Evolutionary conservation across 495 filamentous ascomycete species (phyloP).

Genomic region (Parmelia sp.): DNA sequence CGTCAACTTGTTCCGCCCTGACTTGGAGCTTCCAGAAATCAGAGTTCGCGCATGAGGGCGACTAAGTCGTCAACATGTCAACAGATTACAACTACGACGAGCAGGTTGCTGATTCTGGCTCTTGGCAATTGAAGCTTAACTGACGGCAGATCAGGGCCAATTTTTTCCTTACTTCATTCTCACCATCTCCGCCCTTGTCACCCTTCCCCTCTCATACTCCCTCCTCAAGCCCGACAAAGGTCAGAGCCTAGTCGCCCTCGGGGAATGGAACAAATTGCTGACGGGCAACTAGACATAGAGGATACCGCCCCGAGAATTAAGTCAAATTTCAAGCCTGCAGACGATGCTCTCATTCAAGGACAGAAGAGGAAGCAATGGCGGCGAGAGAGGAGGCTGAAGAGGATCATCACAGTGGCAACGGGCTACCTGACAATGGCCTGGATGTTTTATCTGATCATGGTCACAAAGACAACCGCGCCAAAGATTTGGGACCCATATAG

Average conservation of each 20-base stretch:
- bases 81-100: constrained; percentile 98
- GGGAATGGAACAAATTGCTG: not conserved
- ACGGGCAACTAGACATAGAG: constrained; percentile 46
- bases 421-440: constrained; percentile 83
- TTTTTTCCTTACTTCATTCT: constrained; percentile 99
- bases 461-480: constrained; percentile 61
- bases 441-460: constrained; percentile 86
- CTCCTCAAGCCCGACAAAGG: constrained; percentile 72
- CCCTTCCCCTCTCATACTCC: constrained; percentile 83
- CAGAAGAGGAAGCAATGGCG: constrained; percentile 85
- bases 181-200: constrained; percentile 80
- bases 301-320: constrained; percentile 61
- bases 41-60: constrained; percentile 6
- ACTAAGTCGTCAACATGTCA: constrained; percentile 58
- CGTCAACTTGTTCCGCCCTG: not conserved
- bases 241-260: constrained; percentile 29
- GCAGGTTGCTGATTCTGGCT: constrained; percentile 45
- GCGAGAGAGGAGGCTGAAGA: constrained; percentile 83
- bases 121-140: constrained; percentile 6
- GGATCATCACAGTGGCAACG: constrained; percentile 62
- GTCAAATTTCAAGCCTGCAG: constrained; percentile 71
- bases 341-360: constrained; percentile 75
- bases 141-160: constrained; percentile 60
- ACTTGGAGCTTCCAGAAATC: not conserved
- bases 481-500: constrained; percentile 97